Percentiles rank a stretch among this genome's conserved stretches.
Evolutionary conservation across 2,329 filamentous ascomycete genomes (phyloP).

Genomic region (Fusarium sp.): DNA sequence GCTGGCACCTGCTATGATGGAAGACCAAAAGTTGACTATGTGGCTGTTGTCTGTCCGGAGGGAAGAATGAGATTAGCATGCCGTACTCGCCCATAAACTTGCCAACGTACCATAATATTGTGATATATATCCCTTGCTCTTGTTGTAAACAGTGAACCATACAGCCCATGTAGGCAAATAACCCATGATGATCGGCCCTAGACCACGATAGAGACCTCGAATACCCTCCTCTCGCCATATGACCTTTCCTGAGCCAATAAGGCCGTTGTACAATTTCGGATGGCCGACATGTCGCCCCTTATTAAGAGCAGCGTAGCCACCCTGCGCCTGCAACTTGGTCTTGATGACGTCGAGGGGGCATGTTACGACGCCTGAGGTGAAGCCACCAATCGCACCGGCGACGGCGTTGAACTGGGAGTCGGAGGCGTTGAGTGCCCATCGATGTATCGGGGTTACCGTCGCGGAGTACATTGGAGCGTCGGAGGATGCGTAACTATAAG

Average conservation of each 20-base stretch:
- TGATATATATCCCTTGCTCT: slow-evolving; percentile 82
- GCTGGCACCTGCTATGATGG: slow-evolving; percentile 89
- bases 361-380: slow-evolving; percentile 93
- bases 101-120: slow-evolving; percentile 71
- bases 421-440: slow-evolving; percentile 70
- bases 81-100: background rate
- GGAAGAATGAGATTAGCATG: slow-evolving; percentile 31
- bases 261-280: slow-evolving; percentile 82
- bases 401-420: slow-evolving; percentile 83
- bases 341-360: slow-evolving; percentile 99
- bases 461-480: slow-evolving; percentile 53
- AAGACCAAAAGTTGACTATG: slow-evolving; percentile 88
- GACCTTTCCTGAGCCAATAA: slow-evolving; percentile 86
- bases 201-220: slow-evolving; percentile 90
- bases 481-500: slow-evolving; percentile 54
- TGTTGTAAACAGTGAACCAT: slow-evolving; percentile 97
- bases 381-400: slow-evolving; percentile 88
- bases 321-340: slow-evolving; percentile 96
- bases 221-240: slow-evolving; percentile 93
- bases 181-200: slow-evolving; percentile 94
- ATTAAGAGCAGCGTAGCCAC: slow-evolving; percentile 76
- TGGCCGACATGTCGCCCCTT: slow-evolving; percentile 65
- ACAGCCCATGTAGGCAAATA: slow-evolving; percentile 99
- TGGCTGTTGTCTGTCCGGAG: slow-evolving; percentile 76
- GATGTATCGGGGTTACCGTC: slow-evolving; percentile 64